Percentiles rank a stretch among this genome's conserved stretches.
phyloP scores from a whole-genome alignment of 805 yeast species.

The Komagataella pseudopastoris region DNA sequence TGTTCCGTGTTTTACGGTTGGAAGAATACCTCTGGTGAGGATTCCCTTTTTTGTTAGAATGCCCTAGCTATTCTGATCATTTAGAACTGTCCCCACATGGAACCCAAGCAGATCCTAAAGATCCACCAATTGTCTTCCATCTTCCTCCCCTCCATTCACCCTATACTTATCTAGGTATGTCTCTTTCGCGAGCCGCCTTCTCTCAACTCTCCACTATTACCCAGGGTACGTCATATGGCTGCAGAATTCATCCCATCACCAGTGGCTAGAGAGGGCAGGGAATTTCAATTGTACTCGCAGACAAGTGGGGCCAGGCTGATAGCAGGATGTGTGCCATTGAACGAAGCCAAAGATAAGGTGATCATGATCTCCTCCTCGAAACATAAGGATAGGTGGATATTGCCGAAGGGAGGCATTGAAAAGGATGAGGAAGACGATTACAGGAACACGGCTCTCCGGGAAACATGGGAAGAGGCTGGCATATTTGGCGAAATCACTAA shows the following conservation, averaged over 20 bases:
- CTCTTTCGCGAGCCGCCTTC: background rate
- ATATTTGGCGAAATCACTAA: slow-evolving; percentile 48
- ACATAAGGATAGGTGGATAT: slow-evolving; percentile 61
- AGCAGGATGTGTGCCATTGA: slow-evolving; percentile 81
- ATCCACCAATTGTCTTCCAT: background rate
- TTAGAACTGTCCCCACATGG: background rate
- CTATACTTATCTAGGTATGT: background rate
- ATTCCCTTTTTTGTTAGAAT: no score
- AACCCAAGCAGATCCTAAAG: background rate
- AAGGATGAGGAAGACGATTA: slow-evolving; percentile 48
- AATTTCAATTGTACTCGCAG: slow-evolving; percentile 43
- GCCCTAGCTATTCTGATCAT: no score
- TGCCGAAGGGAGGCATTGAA: slow-evolving; percentile 96
- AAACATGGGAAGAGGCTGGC: slow-evolving; percentile 98
- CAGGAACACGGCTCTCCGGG: slow-evolving; percentile 54
- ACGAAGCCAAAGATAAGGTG: slow-evolving; percentile 41
- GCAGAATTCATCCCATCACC: background rate
- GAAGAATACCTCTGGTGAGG: no score
- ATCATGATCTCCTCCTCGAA: slow-evolving; percentile 70
- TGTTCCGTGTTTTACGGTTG: no score
- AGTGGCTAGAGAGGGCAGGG: slow-evolving; percentile 40
- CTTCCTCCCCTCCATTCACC: background rate
- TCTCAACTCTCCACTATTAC: background rate
- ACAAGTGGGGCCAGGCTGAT: slow-evolving; percentile 71
- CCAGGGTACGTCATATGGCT: background rate